These are phyloP conservation scores for Psilocybe subaeruginosa DNA, from an alignment of 768 basidiomycete genomes.

Conservation along the genomic window DNA sequence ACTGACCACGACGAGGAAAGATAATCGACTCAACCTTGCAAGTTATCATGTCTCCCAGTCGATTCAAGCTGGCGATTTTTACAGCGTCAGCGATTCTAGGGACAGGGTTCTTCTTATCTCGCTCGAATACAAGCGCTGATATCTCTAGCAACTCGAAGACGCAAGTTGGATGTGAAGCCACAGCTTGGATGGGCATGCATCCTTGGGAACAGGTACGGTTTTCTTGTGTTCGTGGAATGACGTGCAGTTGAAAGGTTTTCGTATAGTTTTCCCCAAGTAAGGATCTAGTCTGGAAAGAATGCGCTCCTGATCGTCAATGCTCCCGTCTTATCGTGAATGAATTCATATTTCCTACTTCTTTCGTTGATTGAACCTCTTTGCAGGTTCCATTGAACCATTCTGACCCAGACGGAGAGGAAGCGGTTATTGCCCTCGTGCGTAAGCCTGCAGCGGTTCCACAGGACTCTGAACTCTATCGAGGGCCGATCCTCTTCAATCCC, in stretches of 20 bases:
- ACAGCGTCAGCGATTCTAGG: too few relatives aligned
- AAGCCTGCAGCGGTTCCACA: constrained; percentile 33
- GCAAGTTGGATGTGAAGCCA: too few relatives aligned
- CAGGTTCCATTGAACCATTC: constrained; percentile 30
- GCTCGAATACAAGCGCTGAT: too few relatives aligned
- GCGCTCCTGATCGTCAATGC: constrained; percentile 13
- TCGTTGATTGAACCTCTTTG: not conserved
- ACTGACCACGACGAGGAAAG: too few relatives aligned
- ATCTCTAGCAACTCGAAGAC: too few relatives aligned
- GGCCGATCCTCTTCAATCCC: constrained; percentile 48
- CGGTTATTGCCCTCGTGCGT: constrained; percentile 44
- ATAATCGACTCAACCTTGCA: too few relatives aligned
- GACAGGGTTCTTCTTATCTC: too few relatives aligned
- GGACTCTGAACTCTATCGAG: constrained; percentile 35
- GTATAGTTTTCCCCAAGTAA: not conserved
- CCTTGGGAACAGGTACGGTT: too few relatives aligned
- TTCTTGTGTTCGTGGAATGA: too few relatives aligned
- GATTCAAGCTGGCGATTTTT: too few relatives aligned
- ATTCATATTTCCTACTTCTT: not conserved
- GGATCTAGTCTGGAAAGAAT: constrained; percentile 7
- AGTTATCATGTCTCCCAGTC: too few relatives aligned
- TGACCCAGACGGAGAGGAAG: constrained; percentile 37
- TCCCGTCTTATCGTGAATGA: constrained; percentile 11
- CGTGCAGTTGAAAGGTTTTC: not conserved
- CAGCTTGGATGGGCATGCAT: too few relatives aligned